Evolutionary conservation across 2,329 filamentous ascomycete species (phyloP).

Genomic region (Ceratocystis diversiconidia): DNA sequence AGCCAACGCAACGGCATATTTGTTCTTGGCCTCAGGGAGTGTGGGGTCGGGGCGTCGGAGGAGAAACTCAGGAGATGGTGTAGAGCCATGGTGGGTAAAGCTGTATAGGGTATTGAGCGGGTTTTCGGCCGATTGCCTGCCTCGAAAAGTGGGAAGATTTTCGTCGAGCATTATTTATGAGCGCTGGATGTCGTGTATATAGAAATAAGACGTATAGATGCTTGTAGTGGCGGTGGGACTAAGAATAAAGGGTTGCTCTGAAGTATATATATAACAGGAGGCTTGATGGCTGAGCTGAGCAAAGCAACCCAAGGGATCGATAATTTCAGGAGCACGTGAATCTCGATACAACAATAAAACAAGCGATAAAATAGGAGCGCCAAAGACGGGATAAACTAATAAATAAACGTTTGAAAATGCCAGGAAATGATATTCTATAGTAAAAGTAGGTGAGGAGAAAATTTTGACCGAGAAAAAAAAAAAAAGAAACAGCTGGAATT

Average conservation of each 20-base stretch:
- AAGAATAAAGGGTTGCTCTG: background rate
- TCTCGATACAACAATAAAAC: background rate
- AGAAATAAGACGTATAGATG: background rate
- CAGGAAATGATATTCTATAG: background rate
- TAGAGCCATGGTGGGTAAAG: constrained; percentile 59
- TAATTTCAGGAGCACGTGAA: background rate
- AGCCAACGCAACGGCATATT: constrained; percentile 74
- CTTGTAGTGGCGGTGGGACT: background rate
- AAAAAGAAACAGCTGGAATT: background rate
- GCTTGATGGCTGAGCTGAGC: background rate
- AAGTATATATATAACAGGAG: background rate
- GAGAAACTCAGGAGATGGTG: constrained; percentile 67
- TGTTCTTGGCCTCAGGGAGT: constrained; percentile 57
- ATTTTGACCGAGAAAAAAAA: background rate
- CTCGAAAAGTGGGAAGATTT: constrained; percentile 64
- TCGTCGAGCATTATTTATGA: constrained; percentile 63
- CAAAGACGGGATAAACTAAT: background rate
- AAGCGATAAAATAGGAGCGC: background rate
- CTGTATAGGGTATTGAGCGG: constrained; percentile 43
- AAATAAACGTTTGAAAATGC: background rate
- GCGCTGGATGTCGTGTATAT: background rate
- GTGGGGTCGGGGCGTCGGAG: constrained; percentile 61
- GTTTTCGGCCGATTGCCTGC: constrained; percentile 38
- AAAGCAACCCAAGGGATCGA: background rate
- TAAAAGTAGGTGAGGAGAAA: background rate